phyloP scores from a whole-genome alignment of 495 filamentous ascomycete species.

The Talaromyces thailandensis region DNA sequence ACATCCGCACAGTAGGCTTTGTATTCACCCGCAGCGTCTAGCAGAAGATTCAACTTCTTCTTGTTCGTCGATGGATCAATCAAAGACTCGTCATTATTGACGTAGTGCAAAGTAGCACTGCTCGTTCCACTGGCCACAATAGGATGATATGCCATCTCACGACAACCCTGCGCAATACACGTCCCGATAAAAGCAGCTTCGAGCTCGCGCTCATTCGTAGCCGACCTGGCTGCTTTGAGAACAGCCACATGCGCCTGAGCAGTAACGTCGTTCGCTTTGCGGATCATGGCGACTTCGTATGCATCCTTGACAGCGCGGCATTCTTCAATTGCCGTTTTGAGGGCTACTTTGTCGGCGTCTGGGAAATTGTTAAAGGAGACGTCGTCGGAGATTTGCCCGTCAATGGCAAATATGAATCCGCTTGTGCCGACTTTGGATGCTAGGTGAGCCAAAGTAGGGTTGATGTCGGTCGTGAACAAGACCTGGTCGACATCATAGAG shows the following conservation, averaged over 20 bases:
- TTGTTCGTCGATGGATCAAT: constrained; percentile 23
- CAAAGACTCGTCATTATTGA: constrained; percentile 62
- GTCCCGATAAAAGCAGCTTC: constrained; percentile 66
- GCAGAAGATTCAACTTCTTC: constrained; percentile 63
- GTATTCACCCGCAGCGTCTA: constrained; percentile 82
- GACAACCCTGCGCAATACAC: constrained; percentile 66
- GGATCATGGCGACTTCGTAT: constrained; percentile 76
- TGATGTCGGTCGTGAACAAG: constrained; percentile 58
- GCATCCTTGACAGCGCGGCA: constrained; percentile 72
- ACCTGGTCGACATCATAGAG: constrained; percentile 81
- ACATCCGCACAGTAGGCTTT: constrained; percentile 78
- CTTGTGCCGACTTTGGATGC: constrained; percentile 35
- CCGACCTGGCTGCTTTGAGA: constrained; percentile 53
- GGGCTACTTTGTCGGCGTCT: constrained; percentile 45
- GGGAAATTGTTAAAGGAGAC: constrained; percentile 57
- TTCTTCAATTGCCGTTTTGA: constrained; percentile 72
- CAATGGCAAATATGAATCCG: constrained; percentile 58
- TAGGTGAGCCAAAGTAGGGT: constrained; percentile 46
- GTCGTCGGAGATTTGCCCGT: constrained; percentile 56
- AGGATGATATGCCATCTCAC: constrained; percentile 73
- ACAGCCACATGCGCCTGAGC: constrained; percentile 66
- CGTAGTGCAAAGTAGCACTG: constrained; percentile 82
- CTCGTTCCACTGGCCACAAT: constrained; percentile 72
- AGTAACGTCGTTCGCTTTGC: constrained; percentile 75
- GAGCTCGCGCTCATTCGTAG: constrained; percentile 72